Evolutionary conservation across 225 moss, liverwort and hornwort species (phyloP).

Genomic region (Pleurozium schreberi): DNA sequence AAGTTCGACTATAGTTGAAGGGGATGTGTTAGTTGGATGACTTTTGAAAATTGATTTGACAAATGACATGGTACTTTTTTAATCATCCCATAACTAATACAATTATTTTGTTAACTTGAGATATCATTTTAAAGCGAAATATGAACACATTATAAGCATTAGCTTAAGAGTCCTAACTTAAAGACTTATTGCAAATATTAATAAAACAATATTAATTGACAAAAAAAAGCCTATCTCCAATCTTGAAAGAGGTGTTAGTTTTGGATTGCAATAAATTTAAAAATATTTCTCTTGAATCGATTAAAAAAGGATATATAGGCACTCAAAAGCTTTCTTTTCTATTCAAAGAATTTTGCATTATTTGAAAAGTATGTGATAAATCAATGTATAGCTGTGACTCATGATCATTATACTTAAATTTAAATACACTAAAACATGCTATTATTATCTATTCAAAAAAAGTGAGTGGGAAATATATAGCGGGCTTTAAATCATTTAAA

Average conservation of each 20-base stretch:
- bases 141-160: too few species aligned
- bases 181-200: rapidly evolving
- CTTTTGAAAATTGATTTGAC: neutral
- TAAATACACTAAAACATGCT: neutral
- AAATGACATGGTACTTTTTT: neutral
- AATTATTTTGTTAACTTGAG: neutral
- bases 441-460: neutral
- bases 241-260: neutral
- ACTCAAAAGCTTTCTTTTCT: too few species aligned
- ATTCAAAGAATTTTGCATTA: too few species aligned
- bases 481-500: too few species aligned
- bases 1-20: neutral
- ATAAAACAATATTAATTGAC: too few species aligned
- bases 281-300: too few species aligned
- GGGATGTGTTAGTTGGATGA: rapidly evolving
- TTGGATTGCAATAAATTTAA: neutral
- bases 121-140: rapidly evolving
- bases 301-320: neutral
- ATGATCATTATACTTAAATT: neutral
- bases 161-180: neutral
- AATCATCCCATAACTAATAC: neutral
- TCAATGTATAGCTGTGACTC: too few species aligned
- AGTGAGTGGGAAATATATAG: too few species aligned
- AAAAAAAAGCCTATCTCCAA: neutral
- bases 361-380: too few species aligned